Evolutionary conservation across 179 eudicot genomes (phyloP).

Genomic region (Drosera spatulata): DNA sequence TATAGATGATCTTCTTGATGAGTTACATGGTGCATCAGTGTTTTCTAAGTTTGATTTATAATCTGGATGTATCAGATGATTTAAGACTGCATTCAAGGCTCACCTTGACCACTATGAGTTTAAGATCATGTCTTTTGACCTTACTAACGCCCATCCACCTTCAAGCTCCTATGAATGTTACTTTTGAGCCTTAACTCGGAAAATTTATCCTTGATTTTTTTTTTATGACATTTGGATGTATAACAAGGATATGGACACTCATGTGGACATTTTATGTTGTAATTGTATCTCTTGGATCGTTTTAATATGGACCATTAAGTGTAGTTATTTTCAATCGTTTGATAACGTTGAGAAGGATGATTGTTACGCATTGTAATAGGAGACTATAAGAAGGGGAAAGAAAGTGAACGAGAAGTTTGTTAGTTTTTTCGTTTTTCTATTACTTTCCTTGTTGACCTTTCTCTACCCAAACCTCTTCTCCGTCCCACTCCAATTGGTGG

Average conservation of each 20-base stretch:
- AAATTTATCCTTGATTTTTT: background rate
- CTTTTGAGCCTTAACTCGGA: background rate
- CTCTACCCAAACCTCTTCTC: too few relatives aligned
- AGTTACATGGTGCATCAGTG: background rate
- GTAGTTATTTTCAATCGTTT: too few relatives aligned
- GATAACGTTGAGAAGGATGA: too few relatives aligned
- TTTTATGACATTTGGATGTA: background rate
- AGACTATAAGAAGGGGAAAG: too few relatives aligned
- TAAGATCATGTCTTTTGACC: background rate
- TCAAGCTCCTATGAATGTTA: background rate
- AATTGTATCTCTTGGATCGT: too few relatives aligned
- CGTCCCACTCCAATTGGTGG: too few relatives aligned
- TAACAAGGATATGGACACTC: background rate
- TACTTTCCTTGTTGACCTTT: too few relatives aligned
- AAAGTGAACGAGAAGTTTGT: too few relatives aligned
- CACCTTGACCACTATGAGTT: conserved; percentile 1
- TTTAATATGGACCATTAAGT: too few relatives aligned
- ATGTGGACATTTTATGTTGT: background rate
- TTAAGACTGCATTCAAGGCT: background rate
- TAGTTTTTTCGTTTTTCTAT: too few relatives aligned
- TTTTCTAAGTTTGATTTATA: background rate
- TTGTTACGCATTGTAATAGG: too few relatives aligned
- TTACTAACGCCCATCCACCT: background rate
- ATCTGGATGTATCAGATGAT: background rate
- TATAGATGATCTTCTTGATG: background rate